A percentile compares a stretch with the other conserved stretches of the same genome.
Evolutionary conservation across 352 stramenopile species (phyloP).

Genomic region (Globisporangium viniferum): DNA sequence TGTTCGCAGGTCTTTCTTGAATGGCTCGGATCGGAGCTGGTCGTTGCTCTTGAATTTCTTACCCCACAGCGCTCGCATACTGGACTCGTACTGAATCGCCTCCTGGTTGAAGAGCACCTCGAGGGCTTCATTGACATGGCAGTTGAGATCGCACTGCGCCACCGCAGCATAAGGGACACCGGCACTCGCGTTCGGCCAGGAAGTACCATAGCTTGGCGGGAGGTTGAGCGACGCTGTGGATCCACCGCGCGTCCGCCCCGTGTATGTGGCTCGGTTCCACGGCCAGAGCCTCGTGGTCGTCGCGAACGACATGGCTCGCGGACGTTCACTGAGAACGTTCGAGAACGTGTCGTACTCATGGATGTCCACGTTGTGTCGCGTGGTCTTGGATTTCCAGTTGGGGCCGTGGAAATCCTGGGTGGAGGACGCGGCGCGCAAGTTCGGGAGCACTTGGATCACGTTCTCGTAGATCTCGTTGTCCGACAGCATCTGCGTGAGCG

Average conservation of each 20-base stretch:
- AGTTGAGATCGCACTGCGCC: slow-evolving; percentile 52
- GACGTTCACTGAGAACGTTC: background rate
- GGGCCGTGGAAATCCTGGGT: slow-evolving; percentile 23
- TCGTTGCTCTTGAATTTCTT: slow-evolving; percentile 55
- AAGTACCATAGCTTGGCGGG: background rate
- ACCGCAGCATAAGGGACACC: slow-evolving; percentile 56
- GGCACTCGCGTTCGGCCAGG: slow-evolving; percentile 38
- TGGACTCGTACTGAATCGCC: slow-evolving; percentile 42
- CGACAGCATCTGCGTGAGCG: slow-evolving; percentile 26
- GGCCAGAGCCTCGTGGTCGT: background rate
- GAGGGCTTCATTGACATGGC: slow-evolving; percentile 49
- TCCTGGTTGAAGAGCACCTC: slow-evolving; percentile 68
- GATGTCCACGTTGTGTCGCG: background rate
- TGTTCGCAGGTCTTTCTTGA: slow-evolving; percentile 23
- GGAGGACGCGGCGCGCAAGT: slow-evolving; percentile 23
- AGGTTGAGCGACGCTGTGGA: slow-evolving; percentile 9
- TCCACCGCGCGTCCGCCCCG: background rate
- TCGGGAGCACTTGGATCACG: slow-evolving; percentile 24
- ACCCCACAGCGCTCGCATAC: slow-evolving; percentile 55
- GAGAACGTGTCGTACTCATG: slow-evolving; percentile 7
- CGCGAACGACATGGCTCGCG: background rate
- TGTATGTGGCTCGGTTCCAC: background rate
- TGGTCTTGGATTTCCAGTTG: slow-evolving; percentile 22
- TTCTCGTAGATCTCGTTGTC: slow-evolving; percentile 28
- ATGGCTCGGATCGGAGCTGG: slow-evolving; percentile 37